A percentile compares a stretch with the other conserved stretches of the same genome.
Conservation (phyloP, 2,329 filamentous ascomycete genomes). For the Penicillium sp. region DNA sequence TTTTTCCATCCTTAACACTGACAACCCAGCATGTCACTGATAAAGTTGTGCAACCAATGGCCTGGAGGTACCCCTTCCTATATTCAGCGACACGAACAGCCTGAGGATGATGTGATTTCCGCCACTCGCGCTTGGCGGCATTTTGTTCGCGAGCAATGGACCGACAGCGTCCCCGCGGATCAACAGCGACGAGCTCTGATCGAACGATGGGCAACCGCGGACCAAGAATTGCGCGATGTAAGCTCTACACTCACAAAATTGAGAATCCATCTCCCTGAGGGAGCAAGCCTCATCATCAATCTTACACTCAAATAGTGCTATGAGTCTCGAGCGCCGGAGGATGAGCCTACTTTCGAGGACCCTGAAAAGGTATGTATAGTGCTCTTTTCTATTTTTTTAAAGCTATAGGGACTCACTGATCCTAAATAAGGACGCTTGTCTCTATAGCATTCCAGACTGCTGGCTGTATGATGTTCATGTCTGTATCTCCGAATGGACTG, state of each 20-base stretch:
- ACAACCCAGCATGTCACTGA: neutral
- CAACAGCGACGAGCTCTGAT: constrained; percentile 15
- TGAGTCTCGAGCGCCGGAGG: constrained; percentile 12
- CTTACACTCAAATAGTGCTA: constrained; percentile 7
- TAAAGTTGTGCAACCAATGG: constrained; percentile 5
- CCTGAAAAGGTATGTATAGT: neutral
- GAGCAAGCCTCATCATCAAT: neutral
- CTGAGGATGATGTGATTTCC: constrained; percentile 8
- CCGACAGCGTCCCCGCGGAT: constrained; percentile 8
- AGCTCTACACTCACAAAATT: neutral
- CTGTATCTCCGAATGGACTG: constrained; percentile 10
- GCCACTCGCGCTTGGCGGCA: constrained; percentile 16
- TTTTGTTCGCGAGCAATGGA: constrained; percentile 17
- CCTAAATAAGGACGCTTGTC: neutral
- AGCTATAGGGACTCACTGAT: neutral
- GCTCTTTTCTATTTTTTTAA: neutral
- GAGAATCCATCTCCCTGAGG: neutral
- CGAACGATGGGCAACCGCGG: constrained; percentile 16
- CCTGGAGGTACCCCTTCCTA: constrained; percentile 13
- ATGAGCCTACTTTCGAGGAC: neutral
- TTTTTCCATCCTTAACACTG: neutral
- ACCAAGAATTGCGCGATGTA: constrained; percentile 13
- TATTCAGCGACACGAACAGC: constrained; percentile 13
- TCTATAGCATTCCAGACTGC: neutral
- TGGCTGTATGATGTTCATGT: neutral